These are phyloP conservation scores for Neospermospora avenae DNA, from an alignment of 2,329 filamentous ascomycete species.

Conservation along the genomic window DNA sequence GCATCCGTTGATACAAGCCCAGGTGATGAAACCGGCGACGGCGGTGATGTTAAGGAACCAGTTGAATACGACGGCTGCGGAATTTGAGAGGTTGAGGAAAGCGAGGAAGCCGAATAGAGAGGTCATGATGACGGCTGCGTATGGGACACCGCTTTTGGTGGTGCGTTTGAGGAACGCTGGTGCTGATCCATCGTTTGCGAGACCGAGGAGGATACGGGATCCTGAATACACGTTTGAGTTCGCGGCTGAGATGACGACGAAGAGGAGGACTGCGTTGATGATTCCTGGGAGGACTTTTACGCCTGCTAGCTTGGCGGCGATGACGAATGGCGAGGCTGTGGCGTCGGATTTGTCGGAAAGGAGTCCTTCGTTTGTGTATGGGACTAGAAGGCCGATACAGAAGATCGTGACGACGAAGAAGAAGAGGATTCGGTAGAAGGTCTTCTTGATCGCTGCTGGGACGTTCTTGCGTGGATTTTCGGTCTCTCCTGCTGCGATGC, in stretches of 20 bases:
- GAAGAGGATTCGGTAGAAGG: slow-evolving; percentile 70
- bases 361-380: slow-evolving; percentile 56
- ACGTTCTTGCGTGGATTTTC: slow-evolving; percentile 69
- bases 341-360: slow-evolving; percentile 52
- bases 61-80: slow-evolving; percentile 60
- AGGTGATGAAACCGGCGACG: slow-evolving; percentile 67
- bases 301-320: slow-evolving; percentile 58
- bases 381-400: slow-evolving; percentile 70
- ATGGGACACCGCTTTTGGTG: slow-evolving; percentile 60
- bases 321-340: slow-evolving; percentile 60
- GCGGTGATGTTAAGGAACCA: slow-evolving; percentile 72
- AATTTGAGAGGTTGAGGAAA: slow-evolving; percentile 62
- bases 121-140: slow-evolving; percentile 54
- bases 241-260: slow-evolving; percentile 74
- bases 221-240: slow-evolving; percentile 75
- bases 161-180: slow-evolving; percentile 57
- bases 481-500: slow-evolving; percentile 75
- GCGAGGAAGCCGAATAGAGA: slow-evolving; percentile 59
- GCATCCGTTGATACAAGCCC: slow-evolving; percentile 62
- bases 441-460: slow-evolving; percentile 68
- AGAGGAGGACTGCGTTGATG: slow-evolving; percentile 75
- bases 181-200: slow-evolving; percentile 62
- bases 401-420: slow-evolving; percentile 65
- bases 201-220: slow-evolving; percentile 63
- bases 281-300: slow-evolving; percentile 63